Base-by-base conservation (phyloP, 352 stramenopile genomes). In the Globisporangium viniferum region DNA sequence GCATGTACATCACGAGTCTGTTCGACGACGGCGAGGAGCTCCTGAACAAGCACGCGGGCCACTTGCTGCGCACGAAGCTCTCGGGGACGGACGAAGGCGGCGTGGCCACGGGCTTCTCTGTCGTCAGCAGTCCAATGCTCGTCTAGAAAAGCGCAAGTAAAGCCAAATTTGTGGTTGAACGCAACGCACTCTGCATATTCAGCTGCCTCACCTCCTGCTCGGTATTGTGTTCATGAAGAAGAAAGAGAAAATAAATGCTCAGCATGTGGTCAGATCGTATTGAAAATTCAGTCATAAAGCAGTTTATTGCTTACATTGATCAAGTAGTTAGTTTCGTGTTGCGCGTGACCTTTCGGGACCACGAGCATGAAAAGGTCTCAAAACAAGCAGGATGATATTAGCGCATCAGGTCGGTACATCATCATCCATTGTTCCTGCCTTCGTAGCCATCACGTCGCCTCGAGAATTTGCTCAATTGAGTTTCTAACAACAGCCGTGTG, bases 41-140 rank as follows among this genome's bases (percentile, higher is more conserved):
- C 35, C 69, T 98, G 56, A 98, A 98, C 82, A 89, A 97, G 56
- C 93, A 98, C 72, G 92, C 84, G 5, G 97, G 97, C 6, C 97
- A 99, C 73, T 77, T 99, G 56, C 80, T 99, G 22, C 90, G 97
- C 60, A 99, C 96, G 10, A 99, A 99, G 78, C 76, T 95, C 0
- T 91, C 84, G 9, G 90, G 89, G n/a, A 97, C 97, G 3, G 92
- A 99, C 77, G 97, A 99, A 87, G 97, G 97, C 68, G 97, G 97
- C 55, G 95, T 98, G 20, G 94, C 93, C 10, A 97, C 95, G 18
- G 95, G 95, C 22, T 98, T 97, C 75, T 96, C 95, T 1, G 93
- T 98, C 33, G 77, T 98, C 39, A 97, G 94, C 79, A 97, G 87
- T 36, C 92, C 93, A 2, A 68, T 97, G 27, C 75, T 98, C 20